These are phyloP conservation scores for Botrytis cinerea DNA, from an alignment of 2,329 filamentous ascomycete species.

Conservation along the genomic window DNA sequence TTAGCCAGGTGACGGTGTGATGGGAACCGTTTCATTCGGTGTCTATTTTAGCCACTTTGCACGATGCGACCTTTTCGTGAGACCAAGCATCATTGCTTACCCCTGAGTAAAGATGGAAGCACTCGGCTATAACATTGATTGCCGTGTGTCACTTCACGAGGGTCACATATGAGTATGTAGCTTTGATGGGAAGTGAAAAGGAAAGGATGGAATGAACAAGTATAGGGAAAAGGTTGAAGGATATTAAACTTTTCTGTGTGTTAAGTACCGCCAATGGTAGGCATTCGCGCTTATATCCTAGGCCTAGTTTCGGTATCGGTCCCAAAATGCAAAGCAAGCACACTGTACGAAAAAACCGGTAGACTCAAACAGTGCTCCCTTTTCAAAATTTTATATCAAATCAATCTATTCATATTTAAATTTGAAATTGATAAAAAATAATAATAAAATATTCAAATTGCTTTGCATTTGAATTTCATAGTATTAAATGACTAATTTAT, in stretches of 20 bases:
- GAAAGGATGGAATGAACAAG: neutral
- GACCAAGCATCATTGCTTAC: neutral
- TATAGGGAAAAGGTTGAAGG: neutral
- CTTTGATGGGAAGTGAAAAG: neutral
- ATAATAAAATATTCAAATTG: no score
- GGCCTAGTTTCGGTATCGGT: neutral
- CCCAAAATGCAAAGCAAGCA: neutral
- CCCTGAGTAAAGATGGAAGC: neutral
- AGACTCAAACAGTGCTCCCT: no score
- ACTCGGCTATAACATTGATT: neutral
- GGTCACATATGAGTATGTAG: neutral
- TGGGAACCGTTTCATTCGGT: neutral
- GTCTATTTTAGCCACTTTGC: neutral
- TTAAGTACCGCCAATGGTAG: neutral
- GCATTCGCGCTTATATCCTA: neutral
- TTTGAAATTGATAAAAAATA: no score
- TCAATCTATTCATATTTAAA: no score
- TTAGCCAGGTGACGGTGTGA: neutral
- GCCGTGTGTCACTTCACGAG: accelerated
- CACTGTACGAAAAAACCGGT: no score
- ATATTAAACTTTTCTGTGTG: neutral
- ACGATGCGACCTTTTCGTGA: neutral
- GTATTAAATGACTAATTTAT: no score
- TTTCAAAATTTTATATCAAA: no score
- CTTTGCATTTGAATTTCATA: no score